Conservation (phyloP, 768 basidiomycete species). For the Agaricus sinodeliciosus region DNA sequence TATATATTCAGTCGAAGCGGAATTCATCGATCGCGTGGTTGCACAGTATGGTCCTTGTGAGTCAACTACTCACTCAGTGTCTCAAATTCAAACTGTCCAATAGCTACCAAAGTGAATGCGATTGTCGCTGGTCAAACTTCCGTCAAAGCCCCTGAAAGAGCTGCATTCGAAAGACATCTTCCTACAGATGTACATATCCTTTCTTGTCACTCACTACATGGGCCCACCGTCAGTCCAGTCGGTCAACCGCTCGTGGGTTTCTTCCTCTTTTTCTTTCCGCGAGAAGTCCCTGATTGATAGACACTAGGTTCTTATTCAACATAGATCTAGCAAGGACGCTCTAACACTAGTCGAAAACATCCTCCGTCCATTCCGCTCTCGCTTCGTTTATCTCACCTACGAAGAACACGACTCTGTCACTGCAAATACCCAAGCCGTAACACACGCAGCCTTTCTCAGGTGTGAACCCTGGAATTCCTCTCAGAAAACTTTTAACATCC, state of each 20-base stretch:
- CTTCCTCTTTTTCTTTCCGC: not conserved
- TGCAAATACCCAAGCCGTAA: constrained; percentile 97
- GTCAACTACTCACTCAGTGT: constrained; percentile 20
- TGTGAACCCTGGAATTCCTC: constrained; percentile 22
- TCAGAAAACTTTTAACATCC: not conserved
- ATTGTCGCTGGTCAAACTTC: constrained; percentile 95
- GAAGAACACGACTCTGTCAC: constrained; percentile 95
- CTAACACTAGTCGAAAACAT: constrained; percentile 77
- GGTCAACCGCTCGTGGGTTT: constrained; percentile 82
- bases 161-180: constrained; percentile 83
- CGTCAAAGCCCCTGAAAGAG: constrained; percentile 90
- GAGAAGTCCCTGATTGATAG: not conserved
- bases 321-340: constrained; percentile 71
- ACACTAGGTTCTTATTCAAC: constrained; percentile 77
- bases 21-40: constrained; percentile 79
- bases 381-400: constrained; percentile 91
- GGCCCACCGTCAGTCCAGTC: constrained; percentile 79
- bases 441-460: constrained; percentile 96
- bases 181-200: constrained; percentile 85
- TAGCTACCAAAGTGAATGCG: constrained; percentile 89
- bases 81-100: constrained; percentile 1
- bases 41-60: constrained; percentile 86
- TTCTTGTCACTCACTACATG: constrained; percentile 92
- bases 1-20: constrained; percentile 93
- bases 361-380: constrained; percentile 70